Base-by-base conservation (phyloP, 371 early-diverging fungal genomes). In the Mortierella sp. region DNA sequence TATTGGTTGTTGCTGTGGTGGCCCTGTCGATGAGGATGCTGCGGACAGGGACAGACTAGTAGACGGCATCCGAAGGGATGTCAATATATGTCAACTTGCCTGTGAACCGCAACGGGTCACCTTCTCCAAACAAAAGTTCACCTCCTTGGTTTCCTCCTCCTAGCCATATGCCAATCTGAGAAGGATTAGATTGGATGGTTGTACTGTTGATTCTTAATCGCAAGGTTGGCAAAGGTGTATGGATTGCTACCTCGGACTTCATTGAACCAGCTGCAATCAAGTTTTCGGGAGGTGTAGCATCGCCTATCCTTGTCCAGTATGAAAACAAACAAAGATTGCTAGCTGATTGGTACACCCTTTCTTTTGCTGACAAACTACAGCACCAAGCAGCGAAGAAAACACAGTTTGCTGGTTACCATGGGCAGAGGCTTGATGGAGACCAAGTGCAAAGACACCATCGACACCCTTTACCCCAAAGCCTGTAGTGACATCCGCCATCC, bases 391-490 rank as follows among this genome's bases (percentile, higher is more conserved):
- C 6, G 31, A 29, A 31, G n/a, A 31, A 29, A 8, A 0, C 29
- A 22, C 0, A n/a, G n/a, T n/a, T n/a, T n/a, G n/a, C n/a, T 26
- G 0, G 11, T 52, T 66, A 70, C 70, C 76, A 66, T 50, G 61
- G 4, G 9, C 11, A 4, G 73, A 44, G 5, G 70, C 41, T 1
- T 31, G 43, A 13, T 39, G 34, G 10, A 73, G 22, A 3, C 68
- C 79, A 6, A 73, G 53, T 5, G 66, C 79, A 47, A 78, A 53
- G n/a, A 61, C 43, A 0, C 79, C 79, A 52, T 78, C 73, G 9
- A 73, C 53, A 2, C 47, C 55, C n/a, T 44, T 55, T 9, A 73
- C 68, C 52, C 44, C 45, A 40, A 71, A 64, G 3, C 69, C 65
- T 0, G 10, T 14, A 9, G 70, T 22, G 4, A 11, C 34, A 5